Conservation (phyloP, 2,329 filamentous ascomycete species). For the Dothistroma septosporum region DNA sequence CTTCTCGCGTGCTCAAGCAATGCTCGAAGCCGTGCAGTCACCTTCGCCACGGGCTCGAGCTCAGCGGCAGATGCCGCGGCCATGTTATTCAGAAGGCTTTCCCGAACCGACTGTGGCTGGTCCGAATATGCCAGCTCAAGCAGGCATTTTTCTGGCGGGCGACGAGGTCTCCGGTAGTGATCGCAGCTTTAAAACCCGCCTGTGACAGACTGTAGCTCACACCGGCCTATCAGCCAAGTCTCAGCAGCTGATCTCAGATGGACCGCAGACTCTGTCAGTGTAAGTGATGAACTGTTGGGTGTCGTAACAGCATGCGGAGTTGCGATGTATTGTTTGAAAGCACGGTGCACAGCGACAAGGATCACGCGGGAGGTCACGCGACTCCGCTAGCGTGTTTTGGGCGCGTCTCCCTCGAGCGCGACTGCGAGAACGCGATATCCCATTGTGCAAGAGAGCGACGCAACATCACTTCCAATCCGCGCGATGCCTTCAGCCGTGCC, state of each 20-base stretch:
- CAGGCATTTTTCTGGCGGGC: background rate
- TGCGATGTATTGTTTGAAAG: background rate
- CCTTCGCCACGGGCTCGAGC: conserved; percentile 26
- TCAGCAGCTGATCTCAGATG: background rate
- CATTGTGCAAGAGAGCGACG: background rate
- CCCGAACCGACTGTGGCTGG: background rate
- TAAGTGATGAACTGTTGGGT: background rate
- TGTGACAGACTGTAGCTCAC: no score
- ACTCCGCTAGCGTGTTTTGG: background rate
- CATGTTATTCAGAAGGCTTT: conserved; percentile 18
- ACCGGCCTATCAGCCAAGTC: no score
- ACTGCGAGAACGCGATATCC: background rate
- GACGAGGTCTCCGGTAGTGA: background rate
- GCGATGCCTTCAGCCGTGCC: conserved; percentile 31
- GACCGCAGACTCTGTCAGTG: background rate
- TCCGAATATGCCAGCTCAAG: background rate
- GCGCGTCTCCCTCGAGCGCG: conserved; percentile 11
- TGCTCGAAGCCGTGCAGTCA: conserved; percentile 33
- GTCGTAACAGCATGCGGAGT: background rate
- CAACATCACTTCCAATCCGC: conserved; percentile 11
- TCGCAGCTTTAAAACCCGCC: background rate
- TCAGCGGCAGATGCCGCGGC: conserved; percentile 27
- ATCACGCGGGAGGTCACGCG: background rate
- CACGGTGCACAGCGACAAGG: background rate
- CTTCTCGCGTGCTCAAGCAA: conserved; percentile 41